phyloP scores from a whole-genome alignment of 1,284 basidiomycete genomes.

The Microbotryum saponariae region DNA sequence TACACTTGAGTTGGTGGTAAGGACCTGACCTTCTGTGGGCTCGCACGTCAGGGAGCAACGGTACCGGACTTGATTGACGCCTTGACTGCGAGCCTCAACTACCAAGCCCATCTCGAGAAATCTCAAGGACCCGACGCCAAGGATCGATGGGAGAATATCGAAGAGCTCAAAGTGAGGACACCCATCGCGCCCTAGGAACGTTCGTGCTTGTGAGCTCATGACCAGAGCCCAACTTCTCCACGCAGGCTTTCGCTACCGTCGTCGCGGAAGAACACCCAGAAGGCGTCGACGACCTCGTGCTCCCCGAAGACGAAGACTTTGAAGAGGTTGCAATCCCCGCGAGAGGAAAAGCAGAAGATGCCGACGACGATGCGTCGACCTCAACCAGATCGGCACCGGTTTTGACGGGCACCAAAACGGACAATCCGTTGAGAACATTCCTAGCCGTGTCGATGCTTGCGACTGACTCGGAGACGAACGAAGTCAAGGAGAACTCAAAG shows the following conservation, averaged over 20 bases:
- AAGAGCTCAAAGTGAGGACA: constrained; percentile 54
- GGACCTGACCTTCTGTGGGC: no score
- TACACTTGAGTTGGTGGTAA: neutral
- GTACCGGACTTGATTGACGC: constrained; percentile 61
- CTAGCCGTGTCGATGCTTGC: constrained; percentile 77
- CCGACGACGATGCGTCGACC: constrained; percentile 9
- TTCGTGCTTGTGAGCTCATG: neutral
- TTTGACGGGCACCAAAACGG: constrained; percentile 18
- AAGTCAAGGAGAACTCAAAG: constrained; percentile 49
- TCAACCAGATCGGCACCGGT: constrained; percentile 9
- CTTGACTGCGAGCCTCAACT: constrained; percentile 56
- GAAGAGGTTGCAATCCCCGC: constrained; percentile 6
- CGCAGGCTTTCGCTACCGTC: constrained; percentile 18
- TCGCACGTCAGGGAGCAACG: constrained; percentile 47
- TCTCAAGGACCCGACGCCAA: constrained; percentile 62
- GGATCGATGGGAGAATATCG: constrained; percentile 74
- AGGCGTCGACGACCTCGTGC: neutral
- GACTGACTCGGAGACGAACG: constrained; percentile 63
- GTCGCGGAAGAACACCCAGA: constrained; percentile 22
- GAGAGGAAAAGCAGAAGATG: constrained; percentile 4
- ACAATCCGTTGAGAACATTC: constrained; percentile 65
- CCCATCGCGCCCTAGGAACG: neutral
- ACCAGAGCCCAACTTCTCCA: no score
- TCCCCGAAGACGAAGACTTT: constrained; percentile 4
- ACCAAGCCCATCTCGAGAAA: constrained; percentile 61